These are phyloP conservation scores for Alternaria gansuensis DNA, from an alignment of 2,329 filamentous ascomycete species.

Conservation along the genomic window DNA sequence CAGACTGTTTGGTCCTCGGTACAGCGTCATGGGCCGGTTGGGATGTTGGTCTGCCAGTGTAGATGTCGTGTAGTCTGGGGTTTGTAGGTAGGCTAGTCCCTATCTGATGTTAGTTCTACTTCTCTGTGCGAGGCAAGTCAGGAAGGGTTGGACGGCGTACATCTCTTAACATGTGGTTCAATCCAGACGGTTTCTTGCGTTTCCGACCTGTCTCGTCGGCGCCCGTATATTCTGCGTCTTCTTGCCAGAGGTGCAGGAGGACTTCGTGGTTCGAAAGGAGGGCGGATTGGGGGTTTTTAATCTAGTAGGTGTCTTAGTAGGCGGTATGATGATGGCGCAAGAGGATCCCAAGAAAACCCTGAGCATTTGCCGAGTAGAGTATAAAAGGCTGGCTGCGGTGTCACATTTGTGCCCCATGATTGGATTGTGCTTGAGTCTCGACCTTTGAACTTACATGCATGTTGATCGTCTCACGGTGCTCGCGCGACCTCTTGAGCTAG, in stretches of 20 bases:
- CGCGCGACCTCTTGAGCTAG: neutral
- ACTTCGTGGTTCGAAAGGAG: conserved; percentile 78
- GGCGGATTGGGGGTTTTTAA: conserved; percentile 74
- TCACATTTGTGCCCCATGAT: neutral
- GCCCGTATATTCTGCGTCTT: conserved; percentile 48
- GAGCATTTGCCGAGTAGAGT: no score
- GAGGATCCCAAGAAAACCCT: no score
- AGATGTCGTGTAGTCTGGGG: conserved; percentile 36
- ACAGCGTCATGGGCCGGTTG: conserved; percentile 44
- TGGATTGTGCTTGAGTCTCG: neutral
- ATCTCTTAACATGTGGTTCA: conserved; percentile 70
- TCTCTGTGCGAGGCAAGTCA: neutral
- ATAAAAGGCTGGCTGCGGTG: neutral
- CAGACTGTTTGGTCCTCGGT: conserved; percentile 45
- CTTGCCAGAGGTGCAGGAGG: conserved; percentile 55
- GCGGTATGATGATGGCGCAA: neutral
- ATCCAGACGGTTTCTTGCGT: conserved; percentile 59
- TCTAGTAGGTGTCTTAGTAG: conserved; percentile 53
- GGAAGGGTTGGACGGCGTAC: conserved; percentile 53
- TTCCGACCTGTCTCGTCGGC: conserved; percentile 41
- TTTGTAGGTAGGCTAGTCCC: conserved; percentile 61
- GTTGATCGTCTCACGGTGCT: neutral
- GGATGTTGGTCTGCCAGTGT: conserved; percentile 31
- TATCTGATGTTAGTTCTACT: conserved; percentile 16
- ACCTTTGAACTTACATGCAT: neutral